Evolutionary conservation across 192 early-diverging fungal genomes (phyloP).

Genomic region (Diversispora eburnea): DNA sequence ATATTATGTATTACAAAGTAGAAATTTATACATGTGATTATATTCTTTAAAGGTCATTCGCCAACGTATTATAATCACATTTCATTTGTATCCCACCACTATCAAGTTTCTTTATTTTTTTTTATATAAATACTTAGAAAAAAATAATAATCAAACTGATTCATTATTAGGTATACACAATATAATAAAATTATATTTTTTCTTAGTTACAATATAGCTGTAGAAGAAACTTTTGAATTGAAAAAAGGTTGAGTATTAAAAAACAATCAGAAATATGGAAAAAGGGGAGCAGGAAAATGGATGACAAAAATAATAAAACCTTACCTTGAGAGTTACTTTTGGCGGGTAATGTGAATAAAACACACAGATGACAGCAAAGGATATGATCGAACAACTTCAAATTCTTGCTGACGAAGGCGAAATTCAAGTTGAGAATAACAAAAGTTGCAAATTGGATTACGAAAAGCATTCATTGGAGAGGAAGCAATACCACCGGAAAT

Average conservation of each 20-base stretch:
- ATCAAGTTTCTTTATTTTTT: too few relatives aligned
- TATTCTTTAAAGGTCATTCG: too few relatives aligned
- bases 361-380: not conserved
- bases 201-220: not conserved
- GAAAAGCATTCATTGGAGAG: not conserved
- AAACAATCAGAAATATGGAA: slow-evolving; percentile 1
- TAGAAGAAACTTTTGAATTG: not conserved
- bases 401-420: not conserved
- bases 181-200: not conserved
- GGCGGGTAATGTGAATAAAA: not conserved
- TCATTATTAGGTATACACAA: not conserved
- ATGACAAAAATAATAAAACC: not conserved
- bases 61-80: too few relatives aligned
- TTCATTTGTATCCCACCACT: too few relatives aligned
- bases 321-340: slow-evolving; percentile 5
- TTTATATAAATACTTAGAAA: too few relatives aligned
- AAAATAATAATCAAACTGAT: not conserved
- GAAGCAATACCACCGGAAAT: not conserved
- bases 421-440: not conserved
- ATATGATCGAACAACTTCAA: slow-evolving; percentile 2
- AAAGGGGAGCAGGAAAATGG: not conserved
- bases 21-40: too few relatives aligned
- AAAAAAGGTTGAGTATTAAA: not conserved
- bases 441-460: slow-evolving; percentile 1
- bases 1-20: too few relatives aligned